These are phyloP conservation scores for Colletotrichum sp. DNA, from an alignment of 2,329 filamentous ascomycete species.

Conservation along the genomic window DNA sequence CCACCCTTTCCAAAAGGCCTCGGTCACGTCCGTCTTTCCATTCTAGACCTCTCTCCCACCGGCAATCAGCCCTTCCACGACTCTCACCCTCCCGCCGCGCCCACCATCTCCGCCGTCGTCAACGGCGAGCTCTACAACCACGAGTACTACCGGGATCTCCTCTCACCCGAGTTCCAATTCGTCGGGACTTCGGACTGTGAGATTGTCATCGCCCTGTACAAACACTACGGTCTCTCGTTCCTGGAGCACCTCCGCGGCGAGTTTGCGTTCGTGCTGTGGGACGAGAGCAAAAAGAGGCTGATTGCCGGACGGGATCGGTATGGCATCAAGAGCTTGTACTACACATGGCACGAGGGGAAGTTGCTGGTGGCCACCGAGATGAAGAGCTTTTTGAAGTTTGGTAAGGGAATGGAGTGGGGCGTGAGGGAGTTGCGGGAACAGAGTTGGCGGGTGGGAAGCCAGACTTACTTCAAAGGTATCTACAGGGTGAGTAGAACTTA, in stretches of 20 bases:
- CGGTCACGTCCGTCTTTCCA: no score
- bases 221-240: conserved; percentile 44
- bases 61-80: no score
- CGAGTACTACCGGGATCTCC: no score
- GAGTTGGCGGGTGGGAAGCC: not conserved
- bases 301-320: conserved; percentile 58
- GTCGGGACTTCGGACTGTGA: conserved; percentile 25
- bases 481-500: no score
- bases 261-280: conserved; percentile 58
- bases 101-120: no score
- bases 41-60: no score
- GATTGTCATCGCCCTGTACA: conserved; percentile 27
- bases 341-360: conserved; percentile 20
- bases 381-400: not conserved
- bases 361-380: not conserved
- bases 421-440: not conserved
- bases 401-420: not conserved
- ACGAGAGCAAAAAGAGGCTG: conserved; percentile 40
- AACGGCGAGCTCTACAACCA: no score
- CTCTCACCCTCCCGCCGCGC: no score
- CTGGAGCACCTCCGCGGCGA: conserved; percentile 54
- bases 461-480: not conserved
- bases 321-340: conserved; percentile 62
- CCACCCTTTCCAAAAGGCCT: no score
- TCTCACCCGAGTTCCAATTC: no score